Base-by-base conservation (phyloP, 441 rosid species). In the Populus trichocarpa region DNA sequence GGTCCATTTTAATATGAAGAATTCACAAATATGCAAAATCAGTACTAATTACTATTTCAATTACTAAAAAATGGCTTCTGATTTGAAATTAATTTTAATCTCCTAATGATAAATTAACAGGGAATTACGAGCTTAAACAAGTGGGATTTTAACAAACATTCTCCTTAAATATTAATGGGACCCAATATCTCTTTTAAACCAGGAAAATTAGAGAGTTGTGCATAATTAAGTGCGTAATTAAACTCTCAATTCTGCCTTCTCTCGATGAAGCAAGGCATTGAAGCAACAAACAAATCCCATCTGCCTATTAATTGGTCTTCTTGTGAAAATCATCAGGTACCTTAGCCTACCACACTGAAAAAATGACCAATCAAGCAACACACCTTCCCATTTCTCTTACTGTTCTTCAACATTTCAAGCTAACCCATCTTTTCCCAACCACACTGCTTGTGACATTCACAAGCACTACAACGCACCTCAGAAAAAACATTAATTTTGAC, bases 371-470 rank as follows among this genome's bases (percentile, higher is more conserved):
- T 69, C 11, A 69, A 69, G 72, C 72, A 69, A 69, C 72, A 36
- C 22, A 69, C 11, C 28, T 69, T 69, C 35, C 72, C 50, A 12
- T 36, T 69, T 36, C 53, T 69, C 38, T 69, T 69, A 69, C 57
- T 46, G 5, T 36, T 32, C 70, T 69, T 69, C 72, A 69, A 69
- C 72, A 69, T 30, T 69, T 69, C 72, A 69, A 69, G 50, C 72
- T 69, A 69, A 69, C 72, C 72, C 36, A 69, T 69, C 72, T 69
- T 69, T 69, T 69, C 53, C 72, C 72, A 69, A 69, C 72, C 72
- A 69, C 42, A 69, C 72, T 8, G 14, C 35, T 33, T 69, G 20
- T 69, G 72, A 69, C 72, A n/a, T 36, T n/a, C 38, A 23, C 50
- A 36, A n/a, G 22, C 72, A 20, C 16, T 69, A 22, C 23, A 35